phyloP scores from a whole-genome alignment of 2,329 filamentous ascomycete species.

The Clathrospora elynae region DNA sequence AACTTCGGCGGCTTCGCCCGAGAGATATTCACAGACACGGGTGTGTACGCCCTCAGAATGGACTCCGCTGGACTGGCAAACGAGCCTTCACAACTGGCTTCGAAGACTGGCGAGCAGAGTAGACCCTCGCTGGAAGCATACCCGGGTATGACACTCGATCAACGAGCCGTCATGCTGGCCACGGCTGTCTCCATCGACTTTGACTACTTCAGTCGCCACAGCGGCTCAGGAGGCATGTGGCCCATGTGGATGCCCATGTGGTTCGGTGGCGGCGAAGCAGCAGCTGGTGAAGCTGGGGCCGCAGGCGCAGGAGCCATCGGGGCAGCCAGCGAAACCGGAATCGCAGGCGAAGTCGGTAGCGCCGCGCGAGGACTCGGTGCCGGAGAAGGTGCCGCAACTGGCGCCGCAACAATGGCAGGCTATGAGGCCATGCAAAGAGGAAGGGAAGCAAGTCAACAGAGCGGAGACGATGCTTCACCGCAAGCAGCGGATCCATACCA shows the following conservation, averaged over 20 bases:
- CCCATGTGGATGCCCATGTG: slow-evolving; percentile 61
- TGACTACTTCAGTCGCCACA: slow-evolving; percentile 69
- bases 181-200: slow-evolving; percentile 69
- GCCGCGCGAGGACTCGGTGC: slow-evolving; percentile 48
- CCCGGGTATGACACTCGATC: slow-evolving; percentile 66
- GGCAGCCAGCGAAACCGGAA: slow-evolving; percentile 51
- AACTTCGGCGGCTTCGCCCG: slow-evolving; percentile 67
- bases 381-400: slow-evolving; percentile 54
- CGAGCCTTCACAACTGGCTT: slow-evolving; percentile 48
- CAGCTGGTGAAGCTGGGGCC: slow-evolving; percentile 48
- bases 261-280: slow-evolving; percentile 38
- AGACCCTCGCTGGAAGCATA: slow-evolving; percentile 24
- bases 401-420: slow-evolving; percentile 65
- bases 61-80: slow-evolving; percentile 58
- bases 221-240: slow-evolving; percentile 51
- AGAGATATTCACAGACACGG: slow-evolving; percentile 69
- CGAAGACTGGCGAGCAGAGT: slow-evolving; percentile 42
- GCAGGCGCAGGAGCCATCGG: slow-evolving; percentile 47
- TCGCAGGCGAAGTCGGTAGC: slow-evolving; percentile 55
- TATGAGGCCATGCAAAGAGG: slow-evolving; percentile 67
- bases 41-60: slow-evolving; percentile 68
- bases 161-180: slow-evolving; percentile 69
- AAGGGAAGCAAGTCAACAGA: slow-evolving; percentile 35
- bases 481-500: slow-evolving; percentile 32
- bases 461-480: slow-evolving; percentile 35